phyloP scores from a whole-genome alignment of 768 basidiomycete genomes.

The Kwoniella heveanensis region DNA sequence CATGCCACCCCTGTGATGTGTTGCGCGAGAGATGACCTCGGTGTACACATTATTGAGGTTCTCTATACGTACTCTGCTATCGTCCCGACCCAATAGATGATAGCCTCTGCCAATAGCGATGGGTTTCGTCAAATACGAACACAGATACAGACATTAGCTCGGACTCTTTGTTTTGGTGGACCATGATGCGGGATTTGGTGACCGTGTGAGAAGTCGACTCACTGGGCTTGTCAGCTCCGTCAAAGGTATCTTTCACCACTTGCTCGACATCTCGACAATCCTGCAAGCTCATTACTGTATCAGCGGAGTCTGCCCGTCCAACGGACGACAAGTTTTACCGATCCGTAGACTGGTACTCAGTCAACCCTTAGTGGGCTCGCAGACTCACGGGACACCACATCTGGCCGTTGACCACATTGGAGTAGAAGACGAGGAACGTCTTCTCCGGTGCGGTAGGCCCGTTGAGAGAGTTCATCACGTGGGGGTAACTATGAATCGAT shows the following conservation, averaged over 20 bases:
- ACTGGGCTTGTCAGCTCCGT: constrained; percentile 49
- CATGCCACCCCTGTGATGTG: no score
- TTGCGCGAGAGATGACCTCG: no score
- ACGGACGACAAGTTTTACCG: no score
- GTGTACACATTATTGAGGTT: no score
- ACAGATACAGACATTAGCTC: no score
- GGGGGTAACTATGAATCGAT: constrained; percentile 52
- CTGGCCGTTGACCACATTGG: constrained; percentile 47
- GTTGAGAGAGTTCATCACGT: constrained; percentile 49
- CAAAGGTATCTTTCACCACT: constrained; percentile 45
- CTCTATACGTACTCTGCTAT: constrained; percentile 38
- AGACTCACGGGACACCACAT: constrained; percentile 56
- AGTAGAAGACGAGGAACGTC: constrained; percentile 55
- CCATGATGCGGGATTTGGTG: no score
- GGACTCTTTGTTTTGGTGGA: no score
- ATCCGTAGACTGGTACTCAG: no score
- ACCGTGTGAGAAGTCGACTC: no score
- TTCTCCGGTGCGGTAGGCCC: constrained; percentile 45
- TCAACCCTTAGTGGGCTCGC: no score
- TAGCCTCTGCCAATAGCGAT: constrained; percentile 34
- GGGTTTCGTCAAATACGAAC: not conserved
- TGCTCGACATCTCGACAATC: constrained; percentile 51
- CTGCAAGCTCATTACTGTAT: constrained; percentile 29
- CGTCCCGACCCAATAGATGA: constrained; percentile 51
- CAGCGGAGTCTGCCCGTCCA: no score